A percentile compares a stretch with the other conserved stretches of the same genome.
These are phyloP conservation scores for Coemansia sp. DNA, from an alignment of 192 early-diverging fungal genomes.

Conservation along the genomic window DNA sequence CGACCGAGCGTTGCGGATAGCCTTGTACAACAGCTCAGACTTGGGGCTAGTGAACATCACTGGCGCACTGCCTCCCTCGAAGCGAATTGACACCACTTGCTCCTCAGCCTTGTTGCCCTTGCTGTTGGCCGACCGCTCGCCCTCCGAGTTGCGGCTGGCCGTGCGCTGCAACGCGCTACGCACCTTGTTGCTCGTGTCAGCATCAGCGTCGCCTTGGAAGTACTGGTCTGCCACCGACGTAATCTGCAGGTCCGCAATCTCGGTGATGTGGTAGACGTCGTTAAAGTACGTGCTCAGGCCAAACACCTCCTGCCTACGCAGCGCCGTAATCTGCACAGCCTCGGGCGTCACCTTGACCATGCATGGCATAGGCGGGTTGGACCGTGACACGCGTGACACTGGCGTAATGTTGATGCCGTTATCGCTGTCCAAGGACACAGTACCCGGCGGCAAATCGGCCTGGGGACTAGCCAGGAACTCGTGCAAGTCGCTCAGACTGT, in stretches of 20 bases:
- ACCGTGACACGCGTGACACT: slow-evolving; percentile 67
- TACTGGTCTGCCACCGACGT: slow-evolving; percentile 8
- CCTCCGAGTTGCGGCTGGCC: slow-evolving; percentile 48
- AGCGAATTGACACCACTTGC: slow-evolving; percentile 77
- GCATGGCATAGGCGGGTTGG: slow-evolving; percentile 67
- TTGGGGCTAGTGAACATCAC: slow-evolving; percentile 73
- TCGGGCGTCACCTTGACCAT: slow-evolving; percentile 80
- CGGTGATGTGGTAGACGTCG: slow-evolving; percentile 84
- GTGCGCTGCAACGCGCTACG: slow-evolving; percentile 52
- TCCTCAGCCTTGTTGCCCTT: slow-evolving; percentile 23
- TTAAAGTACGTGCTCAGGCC: slow-evolving; percentile 72
- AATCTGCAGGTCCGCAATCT: slow-evolving; percentile 68
- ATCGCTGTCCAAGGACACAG: slow-evolving; percentile 72
- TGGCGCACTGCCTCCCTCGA: slow-evolving; percentile 63
- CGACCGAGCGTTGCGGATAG: slow-evolving; percentile 69
- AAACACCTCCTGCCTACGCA: slow-evolving; percentile 74
- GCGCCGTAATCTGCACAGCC: slow-evolving; percentile 72
- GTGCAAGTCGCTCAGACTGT: slow-evolving; percentile 64
- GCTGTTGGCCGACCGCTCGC: slow-evolving; percentile 15
- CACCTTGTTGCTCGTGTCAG: slow-evolving; percentile 10
- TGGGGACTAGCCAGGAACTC: slow-evolving; percentile 74
- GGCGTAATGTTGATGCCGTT: slow-evolving; percentile 62
- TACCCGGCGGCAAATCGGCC: slow-evolving; percentile 72
- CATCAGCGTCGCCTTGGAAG: slow-evolving; percentile 12
- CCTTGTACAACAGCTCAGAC: slow-evolving; percentile 65